These are phyloP conservation scores for Sclerotinia trifoliorum DNA, from an alignment of 2,329 filamentous ascomycete species.

Conservation along the genomic window DNA sequence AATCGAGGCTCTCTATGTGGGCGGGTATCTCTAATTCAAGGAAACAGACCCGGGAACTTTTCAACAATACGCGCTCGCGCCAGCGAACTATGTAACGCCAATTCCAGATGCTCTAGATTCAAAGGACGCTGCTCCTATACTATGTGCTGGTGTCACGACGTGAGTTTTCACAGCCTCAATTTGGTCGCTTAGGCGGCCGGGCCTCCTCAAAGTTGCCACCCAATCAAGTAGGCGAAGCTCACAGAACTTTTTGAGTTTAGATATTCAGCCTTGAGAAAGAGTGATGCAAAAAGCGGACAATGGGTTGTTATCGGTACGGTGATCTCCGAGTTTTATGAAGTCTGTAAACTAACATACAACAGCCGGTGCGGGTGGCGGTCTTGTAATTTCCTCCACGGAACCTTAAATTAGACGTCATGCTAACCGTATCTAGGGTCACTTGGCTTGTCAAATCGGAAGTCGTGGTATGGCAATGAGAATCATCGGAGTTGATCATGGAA, in stretches of 20 bases:
- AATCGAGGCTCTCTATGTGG: slow-evolving; percentile 7
- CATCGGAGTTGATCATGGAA: slow-evolving; percentile 63
- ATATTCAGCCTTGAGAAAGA: slow-evolving; percentile 64
- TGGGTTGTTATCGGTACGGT: slow-evolving; percentile 39
- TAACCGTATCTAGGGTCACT: slow-evolving; percentile 48
- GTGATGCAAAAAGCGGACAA: slow-evolving; percentile 48
- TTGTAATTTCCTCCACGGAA: slow-evolving; percentile 39
- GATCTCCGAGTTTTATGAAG: slow-evolving; percentile 24
- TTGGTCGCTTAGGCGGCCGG: slow-evolving; percentile 19
- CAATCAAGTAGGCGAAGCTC: slow-evolving; percentile 34
- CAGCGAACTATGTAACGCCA: slow-evolving; percentile 67
- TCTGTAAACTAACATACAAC: slow-evolving; percentile 28
- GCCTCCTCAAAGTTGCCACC: slow-evolving; percentile 20
- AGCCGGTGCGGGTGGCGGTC: slow-evolving; percentile 59
- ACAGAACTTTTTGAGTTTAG: slow-evolving; percentile 30
- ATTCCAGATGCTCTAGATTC: slow-evolving; percentile 62
- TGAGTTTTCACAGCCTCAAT: slow-evolving; percentile 32
- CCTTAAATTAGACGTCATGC: neutral
- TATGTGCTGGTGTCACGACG: slow-evolving; percentile 66
- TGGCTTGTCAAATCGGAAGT: slow-evolving; percentile 59
- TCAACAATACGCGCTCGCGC: slow-evolving; percentile 64
- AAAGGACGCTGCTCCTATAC: slow-evolving; percentile 62
- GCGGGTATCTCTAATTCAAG: slow-evolving; percentile 6
- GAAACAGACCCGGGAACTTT: slow-evolving; percentile 60
- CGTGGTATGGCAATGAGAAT: slow-evolving; percentile 62